A percentile compares a stretch with the other conserved stretches of the same genome.
Evolutionary conservation across 192 early-diverging fungal genomes (phyloP).

Genomic region (Diversispora eburnea): DNA sequence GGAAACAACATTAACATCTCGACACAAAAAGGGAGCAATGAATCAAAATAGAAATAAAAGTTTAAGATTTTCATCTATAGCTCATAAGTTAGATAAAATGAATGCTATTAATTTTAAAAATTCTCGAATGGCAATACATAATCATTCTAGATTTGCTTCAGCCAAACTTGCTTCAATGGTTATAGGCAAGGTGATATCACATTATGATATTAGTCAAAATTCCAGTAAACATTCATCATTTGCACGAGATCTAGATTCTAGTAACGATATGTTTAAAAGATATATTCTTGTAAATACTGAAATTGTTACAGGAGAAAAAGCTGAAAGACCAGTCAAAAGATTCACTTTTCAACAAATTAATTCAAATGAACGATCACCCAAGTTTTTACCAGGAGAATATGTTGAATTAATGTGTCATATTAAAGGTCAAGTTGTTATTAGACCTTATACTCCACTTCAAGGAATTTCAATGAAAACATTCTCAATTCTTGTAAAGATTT

Average conservation of each 20-base stretch:
- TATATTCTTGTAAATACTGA: conserved; percentile 20
- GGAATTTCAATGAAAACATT: conserved; percentile 7
- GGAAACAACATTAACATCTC: no score
- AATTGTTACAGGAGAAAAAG: neutral
- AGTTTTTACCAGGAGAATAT: conserved; percentile 27
- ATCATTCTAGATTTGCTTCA: conserved; percentile 20
- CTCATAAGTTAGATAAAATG: neutral
- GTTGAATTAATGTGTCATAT: conserved; percentile 24
- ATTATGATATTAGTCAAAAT: neutral
- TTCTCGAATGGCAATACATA: conserved; percentile 3
- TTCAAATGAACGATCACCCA: neutral
- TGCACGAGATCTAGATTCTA: neutral
- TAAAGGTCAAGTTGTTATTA: conserved; percentile 21
- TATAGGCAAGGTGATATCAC: neutral
- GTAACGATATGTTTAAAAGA: neutral
- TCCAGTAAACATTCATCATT: no score
- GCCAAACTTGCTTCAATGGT: conserved; percentile 9
- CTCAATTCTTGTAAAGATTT: conserved; percentile 26
- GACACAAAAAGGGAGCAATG: no score
- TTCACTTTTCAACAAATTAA: conserved; percentile 24
- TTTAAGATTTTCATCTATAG: neutral
- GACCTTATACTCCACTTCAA: conserved; percentile 22
- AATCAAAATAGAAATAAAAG: no score
- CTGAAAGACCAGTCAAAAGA: conserved; percentile 1
- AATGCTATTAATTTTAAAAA: conserved; percentile 3